Base-by-base conservation (phyloP, 768 basidiomycete species). In the Russula sp. region DNA sequence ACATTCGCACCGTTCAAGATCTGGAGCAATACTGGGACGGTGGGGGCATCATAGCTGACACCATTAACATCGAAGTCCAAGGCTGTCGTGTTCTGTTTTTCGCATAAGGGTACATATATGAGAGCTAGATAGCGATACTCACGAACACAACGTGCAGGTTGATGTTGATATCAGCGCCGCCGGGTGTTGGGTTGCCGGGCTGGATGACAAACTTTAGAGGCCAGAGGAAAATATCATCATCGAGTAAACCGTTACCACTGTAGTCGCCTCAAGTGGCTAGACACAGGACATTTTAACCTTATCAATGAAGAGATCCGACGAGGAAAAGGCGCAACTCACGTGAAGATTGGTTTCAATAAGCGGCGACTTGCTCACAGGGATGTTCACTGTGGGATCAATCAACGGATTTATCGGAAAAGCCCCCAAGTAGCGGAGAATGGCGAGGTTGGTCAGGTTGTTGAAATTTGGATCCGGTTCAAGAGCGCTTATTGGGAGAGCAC, bases 41-140 rank as follows among this genome's bases (percentile, higher is more conserved):
- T n/a, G 3, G 64, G 64, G 9, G 64, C 8, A 0, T 34, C 22
- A 38, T 62, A 65, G 13, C 30, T 0, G 26, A 42, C 49, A 22
- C 30, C 48, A 16, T 65, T 65, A 22, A 62, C 54, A 0, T 3
- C 0, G 9, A 26, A 11, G 2, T 0, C 2, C 20, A 24, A 4
- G 16, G 0, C 20, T 3, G 49, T 6, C 63, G 54, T 24, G 28
- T 16, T 5, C n/a, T n/a, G n/a, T 14, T 16, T 18, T 24, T 36
- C 11, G 3, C 52, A 11, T 51, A 49, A 42, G 26, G 5, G 6
- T 3, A 11, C 1, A 3, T 3, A 10, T 42, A 10, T 6, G 46
- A 16, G 13, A n/a, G 24, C 0, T 44, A 8, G 30, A 72, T 70
- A 57, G 62, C 68, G 16, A 56, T 69, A 56, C 76, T 74, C 18